Conservation (phyloP, 306 rosid genomes). For the Gastrolobium bilobum region DNA sequence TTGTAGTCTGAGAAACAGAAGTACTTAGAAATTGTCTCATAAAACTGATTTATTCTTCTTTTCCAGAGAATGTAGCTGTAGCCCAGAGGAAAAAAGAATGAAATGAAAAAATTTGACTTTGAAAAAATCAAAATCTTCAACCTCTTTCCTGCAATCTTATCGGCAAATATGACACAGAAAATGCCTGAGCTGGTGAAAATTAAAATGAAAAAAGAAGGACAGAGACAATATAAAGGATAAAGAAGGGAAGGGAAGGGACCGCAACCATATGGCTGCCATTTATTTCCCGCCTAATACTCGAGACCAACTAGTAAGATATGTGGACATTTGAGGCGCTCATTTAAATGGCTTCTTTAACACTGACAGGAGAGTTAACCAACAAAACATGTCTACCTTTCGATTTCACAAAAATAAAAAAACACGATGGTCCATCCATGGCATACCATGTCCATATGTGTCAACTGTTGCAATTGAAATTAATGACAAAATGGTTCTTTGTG, state of each 20-base stretch:
- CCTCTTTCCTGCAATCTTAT: constrained; percentile 40
- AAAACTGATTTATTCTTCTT: too few relatives aligned
- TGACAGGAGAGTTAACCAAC: constrained; percentile 29
- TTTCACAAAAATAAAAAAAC: constrained; percentile 40
- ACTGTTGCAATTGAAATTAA: constrained; percentile 38
- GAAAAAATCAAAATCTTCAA: neutral
- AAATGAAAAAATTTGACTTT: too few relatives aligned
- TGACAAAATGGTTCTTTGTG: constrained; percentile 41
- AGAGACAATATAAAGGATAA: constrained; percentile 12
- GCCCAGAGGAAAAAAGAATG: too few relatives aligned
- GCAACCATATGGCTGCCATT: constrained; percentile 27
- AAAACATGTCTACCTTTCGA: constrained; percentile 18
- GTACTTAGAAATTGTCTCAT: too few relatives aligned
- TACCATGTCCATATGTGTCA: constrained; percentile 46
- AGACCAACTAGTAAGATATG: constrained; percentile 26
- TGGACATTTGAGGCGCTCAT: constrained; percentile 40
- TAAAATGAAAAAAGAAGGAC: constrained; percentile 16
- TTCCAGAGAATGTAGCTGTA: too few relatives aligned
- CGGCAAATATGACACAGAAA: constrained; percentile 43
- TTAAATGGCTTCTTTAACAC: constrained; percentile 29
- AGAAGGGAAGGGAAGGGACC: constrained; percentile 22
- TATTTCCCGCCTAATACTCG: constrained; percentile 16
- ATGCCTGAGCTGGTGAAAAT: constrained; percentile 5
- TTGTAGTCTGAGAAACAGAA: too few relatives aligned
- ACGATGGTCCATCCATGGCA: constrained; percentile 43